A percentile compares a stretch with the other conserved stretches of the same genome.
phyloP scores from a whole-genome alignment of 2,329 filamentous ascomycete species.

The Cordyceps militaris region DNA sequence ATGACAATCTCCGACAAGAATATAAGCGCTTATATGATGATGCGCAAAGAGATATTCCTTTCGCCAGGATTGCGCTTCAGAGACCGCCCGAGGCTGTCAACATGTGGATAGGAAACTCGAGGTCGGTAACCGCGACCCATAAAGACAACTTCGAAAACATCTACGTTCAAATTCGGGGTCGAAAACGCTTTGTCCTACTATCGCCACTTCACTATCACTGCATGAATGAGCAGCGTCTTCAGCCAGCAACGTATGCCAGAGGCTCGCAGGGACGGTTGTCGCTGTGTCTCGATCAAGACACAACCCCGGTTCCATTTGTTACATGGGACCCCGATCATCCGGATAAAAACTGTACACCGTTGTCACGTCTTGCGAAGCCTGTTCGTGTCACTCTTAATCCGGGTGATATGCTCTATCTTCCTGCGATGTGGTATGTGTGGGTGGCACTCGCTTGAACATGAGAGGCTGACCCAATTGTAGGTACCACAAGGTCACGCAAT shows the following conservation, averaged over 20 bases:
- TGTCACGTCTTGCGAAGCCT: constrained; percentile 53
- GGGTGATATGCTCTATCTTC: constrained; percentile 77
- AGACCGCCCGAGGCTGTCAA: constrained; percentile 68
- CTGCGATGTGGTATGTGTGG: constrained; percentile 62
- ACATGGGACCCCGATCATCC: constrained; percentile 67
- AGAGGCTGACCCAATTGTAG: constrained; percentile 25
- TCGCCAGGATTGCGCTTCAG: constrained; percentile 64
- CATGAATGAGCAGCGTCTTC: constrained; percentile 56
- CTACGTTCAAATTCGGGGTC: constrained; percentile 67
- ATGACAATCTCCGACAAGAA: constrained; percentile 72
- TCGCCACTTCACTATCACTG: constrained; percentile 65
- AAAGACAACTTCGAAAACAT: constrained; percentile 83
- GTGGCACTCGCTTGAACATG: background rate
- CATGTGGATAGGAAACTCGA: constrained; percentile 72
- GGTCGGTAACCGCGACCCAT: constrained; percentile 64
- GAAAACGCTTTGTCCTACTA: constrained; percentile 68
- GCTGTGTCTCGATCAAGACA: constrained; percentile 29
- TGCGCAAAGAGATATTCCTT: constrained; percentile 59
- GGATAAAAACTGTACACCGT: constrained; percentile 41
- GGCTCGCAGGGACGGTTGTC: constrained; percentile 18
- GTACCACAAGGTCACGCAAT: constrained; percentile 77
- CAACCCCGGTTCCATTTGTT: constrained; percentile 53
- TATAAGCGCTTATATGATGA: constrained; percentile 57
- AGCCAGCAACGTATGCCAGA: constrained; percentile 52
- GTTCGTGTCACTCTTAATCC: constrained; percentile 61